These are phyloP conservation scores for Phaeoacremonium minimum DNA, from an alignment of 2,329 filamentous ascomycete species.

Conservation along the genomic window DNA sequence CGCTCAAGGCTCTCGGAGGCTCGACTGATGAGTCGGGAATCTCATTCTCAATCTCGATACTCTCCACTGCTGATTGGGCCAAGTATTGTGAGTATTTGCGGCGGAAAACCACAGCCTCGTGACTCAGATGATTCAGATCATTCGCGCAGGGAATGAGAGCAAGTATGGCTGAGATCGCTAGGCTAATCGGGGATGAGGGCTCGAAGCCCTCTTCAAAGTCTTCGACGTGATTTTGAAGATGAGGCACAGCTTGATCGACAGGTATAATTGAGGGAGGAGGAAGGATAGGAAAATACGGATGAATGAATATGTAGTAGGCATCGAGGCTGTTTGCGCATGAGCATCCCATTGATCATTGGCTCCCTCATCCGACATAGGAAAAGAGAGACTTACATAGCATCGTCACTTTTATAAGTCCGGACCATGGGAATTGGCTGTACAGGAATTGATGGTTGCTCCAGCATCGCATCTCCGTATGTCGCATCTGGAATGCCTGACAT, in stretches of 20 bases:
- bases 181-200: slow-evolving; percentile 35
- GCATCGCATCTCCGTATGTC: slow-evolving; percentile 10
- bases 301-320: slow-evolving; percentile 48
- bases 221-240: slow-evolving; percentile 29
- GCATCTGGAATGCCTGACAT: slow-evolving; percentile 13
- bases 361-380: neutral
- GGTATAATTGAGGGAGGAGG: slow-evolving; percentile 32
- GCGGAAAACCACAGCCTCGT: slow-evolving; percentile 36
- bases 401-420: slow-evolving; percentile 34
- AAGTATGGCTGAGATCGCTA: slow-evolving; percentile 43
- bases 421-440: slow-evolving; percentile 23
- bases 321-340: slow-evolving; percentile 23
- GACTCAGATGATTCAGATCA: slow-evolving; percentile 25
- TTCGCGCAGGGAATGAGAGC: slow-evolving; percentile 39
- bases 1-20: slow-evolving; percentile 37
- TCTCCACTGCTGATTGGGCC: slow-evolving; percentile 40
- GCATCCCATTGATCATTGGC: neutral
- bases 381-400: slow-evolving; percentile 29
- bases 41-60: slow-evolving; percentile 43
- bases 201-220: slow-evolving; percentile 27
- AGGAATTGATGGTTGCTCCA: slow-evolving; percentile 9
- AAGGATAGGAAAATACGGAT: slow-evolving; percentile 44
- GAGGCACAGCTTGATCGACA: slow-evolving; percentile 24
- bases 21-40: slow-evolving; percentile 37
- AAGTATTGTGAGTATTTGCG: slow-evolving; percentile 44